Base-by-base conservation (phyloP, 2,329 filamentous ascomycete genomes). In the Fusarium sulawesiense region DNA sequence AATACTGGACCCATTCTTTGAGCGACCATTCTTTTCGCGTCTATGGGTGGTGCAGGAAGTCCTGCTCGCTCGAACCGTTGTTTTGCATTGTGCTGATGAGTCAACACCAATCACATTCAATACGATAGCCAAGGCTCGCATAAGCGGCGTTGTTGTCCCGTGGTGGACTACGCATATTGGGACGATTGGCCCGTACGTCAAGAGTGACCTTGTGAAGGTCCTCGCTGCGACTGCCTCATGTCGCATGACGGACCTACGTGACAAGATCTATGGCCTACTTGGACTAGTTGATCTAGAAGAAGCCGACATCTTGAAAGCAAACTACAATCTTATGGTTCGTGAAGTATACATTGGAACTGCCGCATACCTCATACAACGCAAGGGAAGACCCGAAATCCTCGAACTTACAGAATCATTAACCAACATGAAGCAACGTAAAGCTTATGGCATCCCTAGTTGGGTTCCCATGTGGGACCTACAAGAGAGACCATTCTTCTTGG, bases 271-370 rank as follows among this genome's bases (percentile, higher is more conserved):
- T 37, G 65, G 64, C 13, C 13, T 68, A 6, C 56, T 68, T 27
- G 66, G 64, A 16, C 30, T 69, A 7, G 37, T 64, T 8, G 42
- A 49, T n/a, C 44, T 45, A 10, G 21, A 55, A 18, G 50, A 55
- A 25, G n/a, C n/a, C 6, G 53, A 60, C 2, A 16, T 6, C 7
- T 29, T 68, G 11, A 53, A 34, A 18, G 64, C 55, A 10, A 51
- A 68, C 11, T 68, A 68, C n/a, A 55, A 60, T 13, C 34, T 68
- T 12, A 68, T 25, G 40, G 59, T 68, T n/a, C 50, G 66, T 12
- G 66, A 68, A 45, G 66, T 68, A 14, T 68, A 55, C 14, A 68
- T 68, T 27, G 66, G 66, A 20, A 55, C 60, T 34, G 64, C 66
- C 1, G 18, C 65, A 14, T 68, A 68, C 20, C 21, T 68, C 14